These are phyloP conservation scores for Emergomyces pasteurianus DNA, from an alignment of 2,329 filamentous ascomycete species.

Conservation along the genomic window DNA sequence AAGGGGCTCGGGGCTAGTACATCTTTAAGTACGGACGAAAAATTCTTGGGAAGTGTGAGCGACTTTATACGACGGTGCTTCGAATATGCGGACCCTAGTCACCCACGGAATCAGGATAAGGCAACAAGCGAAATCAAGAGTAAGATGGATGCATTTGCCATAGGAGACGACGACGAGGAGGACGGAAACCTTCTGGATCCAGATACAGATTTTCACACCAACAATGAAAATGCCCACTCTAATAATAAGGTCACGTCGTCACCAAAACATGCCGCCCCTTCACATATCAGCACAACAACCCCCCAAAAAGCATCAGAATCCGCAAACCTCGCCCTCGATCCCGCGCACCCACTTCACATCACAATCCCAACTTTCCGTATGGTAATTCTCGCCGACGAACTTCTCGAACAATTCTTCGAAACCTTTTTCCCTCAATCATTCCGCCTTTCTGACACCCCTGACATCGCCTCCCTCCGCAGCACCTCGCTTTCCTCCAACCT, in stretches of 20 bases:
- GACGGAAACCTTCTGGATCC: slow-evolving; percentile 10
- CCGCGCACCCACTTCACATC: slow-evolving; percentile 85
- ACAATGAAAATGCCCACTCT: slow-evolving; percentile 9
- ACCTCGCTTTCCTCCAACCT: slow-evolving; percentile 54
- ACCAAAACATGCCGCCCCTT: slow-evolving; percentile 15
- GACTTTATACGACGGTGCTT: slow-evolving; percentile 95
- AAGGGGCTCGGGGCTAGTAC: slow-evolving; percentile 26
- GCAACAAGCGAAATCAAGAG: slow-evolving; percentile 20
- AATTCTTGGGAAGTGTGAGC: slow-evolving; percentile 83
- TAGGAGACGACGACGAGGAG: slow-evolving; percentile 65
- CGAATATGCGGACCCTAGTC: slow-evolving; percentile 92
- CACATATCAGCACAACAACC: slow-evolving; percentile 21
- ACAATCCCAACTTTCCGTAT: slow-evolving; percentile 96
- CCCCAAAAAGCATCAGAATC: slow-evolving; percentile 58
- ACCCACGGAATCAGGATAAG: slow-evolving; percentile 44
- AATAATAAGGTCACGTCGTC: slow-evolving; percentile 13
- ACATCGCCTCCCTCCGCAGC: slow-evolving; percentile 33
- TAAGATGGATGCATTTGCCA: slow-evolving; percentile 52
- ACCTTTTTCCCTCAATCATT: slow-evolving; percentile 89
- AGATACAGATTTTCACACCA: slow-evolving; percentile 1
- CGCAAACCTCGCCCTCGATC: slow-evolving; percentile 83
- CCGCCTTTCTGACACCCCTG: slow-evolving; percentile 60
- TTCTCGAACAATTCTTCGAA: slow-evolving; percentile 95
- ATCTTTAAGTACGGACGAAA: slow-evolving; percentile 60
- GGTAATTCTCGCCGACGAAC: slow-evolving; percentile 92